Evolutionary conservation across 768 basidiomycete genomes (phyloP).

Genomic region (Suillus paluster): DNA sequence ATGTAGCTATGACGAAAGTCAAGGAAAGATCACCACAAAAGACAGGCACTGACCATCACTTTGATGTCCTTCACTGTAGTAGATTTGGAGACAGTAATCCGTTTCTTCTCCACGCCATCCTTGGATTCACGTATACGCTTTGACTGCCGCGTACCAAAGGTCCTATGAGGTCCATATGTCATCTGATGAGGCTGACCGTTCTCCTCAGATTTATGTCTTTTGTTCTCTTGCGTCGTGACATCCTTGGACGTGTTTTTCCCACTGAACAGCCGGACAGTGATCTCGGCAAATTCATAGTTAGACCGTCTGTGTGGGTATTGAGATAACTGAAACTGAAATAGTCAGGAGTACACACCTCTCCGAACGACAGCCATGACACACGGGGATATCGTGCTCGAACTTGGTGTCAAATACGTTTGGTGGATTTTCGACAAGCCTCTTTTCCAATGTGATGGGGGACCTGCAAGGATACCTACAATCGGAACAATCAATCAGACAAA

Average conservation of each 20-base stretch:
- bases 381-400: constrained; percentile 53
- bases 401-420: constrained; percentile 34
- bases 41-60: constrained; percentile 53
- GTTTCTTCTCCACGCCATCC: constrained; percentile 53
- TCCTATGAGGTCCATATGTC: constrained; percentile 34
- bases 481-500: constrained; percentile 22
- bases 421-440: constrained; percentile 29
- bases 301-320: constrained; percentile 28
- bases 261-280: constrained; percentile 56
- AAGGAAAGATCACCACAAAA: constrained; percentile 8
- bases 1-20: constrained; percentile 52
- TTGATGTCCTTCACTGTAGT: constrained; percentile 84
- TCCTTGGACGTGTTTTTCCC: constrained; percentile 36
- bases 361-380: constrained; percentile 65
- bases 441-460: constrained; percentile 55
- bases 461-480: constrained; percentile 58
- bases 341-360: constrained; percentile 48
- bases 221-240: constrained; percentile 20
- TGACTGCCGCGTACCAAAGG: constrained; percentile 62
- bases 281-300: constrained; percentile 63
- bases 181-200: constrained; percentile 5
- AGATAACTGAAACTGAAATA: constrained; percentile 11
- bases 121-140: constrained; percentile 67
- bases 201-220: constrained; percentile 6
- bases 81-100: constrained; percentile 59